These are phyloP conservation scores for Nicotiana sylvestris DNA, from an alignment of 257 asterid genomes.

Conservation along the genomic window DNA sequence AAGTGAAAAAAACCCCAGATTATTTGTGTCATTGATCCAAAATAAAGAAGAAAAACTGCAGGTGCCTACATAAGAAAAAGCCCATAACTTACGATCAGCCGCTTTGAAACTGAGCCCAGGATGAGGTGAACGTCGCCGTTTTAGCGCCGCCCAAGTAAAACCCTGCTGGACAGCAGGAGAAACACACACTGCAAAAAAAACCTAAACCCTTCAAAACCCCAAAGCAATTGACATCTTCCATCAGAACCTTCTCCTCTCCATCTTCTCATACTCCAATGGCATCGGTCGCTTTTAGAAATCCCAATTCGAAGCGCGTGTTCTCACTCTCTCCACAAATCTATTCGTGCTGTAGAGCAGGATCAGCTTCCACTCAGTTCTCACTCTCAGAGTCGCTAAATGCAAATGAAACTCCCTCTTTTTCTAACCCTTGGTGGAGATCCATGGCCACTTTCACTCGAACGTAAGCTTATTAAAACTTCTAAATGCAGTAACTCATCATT, in stretches of 20 bases:
- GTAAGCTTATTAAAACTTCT: conserved; percentile 30
- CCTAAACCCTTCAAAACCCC: conserved; percentile 13
- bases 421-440: conserved; percentile 86
- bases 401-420: conserved; percentile 25
- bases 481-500: not conserved
- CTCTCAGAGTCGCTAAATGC: conserved; percentile 42
- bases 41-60: not conserved
- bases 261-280: conserved; percentile 29
- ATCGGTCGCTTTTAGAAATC: conserved; percentile 34
- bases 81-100: not conserved
- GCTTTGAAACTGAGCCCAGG: not conserved
- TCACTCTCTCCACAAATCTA: conserved; percentile 37
- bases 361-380: conserved; percentile 34
- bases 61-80: not conserved
- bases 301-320: conserved; percentile 31
- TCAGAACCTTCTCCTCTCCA: not conserved
- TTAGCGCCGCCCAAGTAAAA: not conserved
- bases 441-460: conserved; percentile 97
- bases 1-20: no score
- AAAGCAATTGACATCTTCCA: not conserved
- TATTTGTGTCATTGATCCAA: no score
- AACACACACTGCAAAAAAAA: not conserved
- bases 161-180: conserved; percentile 1
- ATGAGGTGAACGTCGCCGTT: conserved; percentile 2
- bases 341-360: conserved; percentile 27